Base-by-base conservation (phyloP, 805 yeast genomes). In the Candida fluviatilis region DNA sequence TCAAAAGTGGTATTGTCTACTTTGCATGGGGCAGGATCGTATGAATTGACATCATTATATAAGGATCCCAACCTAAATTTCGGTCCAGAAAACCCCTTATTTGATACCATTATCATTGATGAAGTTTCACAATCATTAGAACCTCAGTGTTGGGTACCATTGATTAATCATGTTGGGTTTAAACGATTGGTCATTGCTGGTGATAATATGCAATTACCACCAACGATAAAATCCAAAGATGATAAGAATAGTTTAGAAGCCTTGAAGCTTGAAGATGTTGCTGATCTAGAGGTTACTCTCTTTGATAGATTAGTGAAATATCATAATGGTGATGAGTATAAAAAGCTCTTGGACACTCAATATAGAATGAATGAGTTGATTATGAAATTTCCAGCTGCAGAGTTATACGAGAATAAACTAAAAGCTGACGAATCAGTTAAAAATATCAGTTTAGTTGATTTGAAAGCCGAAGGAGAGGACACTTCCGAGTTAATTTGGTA, bases 71-170 rank as follows among this genome's bases (percentile, higher is more conserved):
- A 38, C 1, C 43, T 42, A 2, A 39, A 41, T 5, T 48, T 38
- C 18, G 45, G 51, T 17, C 32, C 27, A 5, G 60, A 57, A 2
- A 55, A 58, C 18, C 64, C 69, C 3, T 54, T 80, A 10, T 87
- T 91, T 52, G 87, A 86, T 46, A 79, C 95, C 0, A 68, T 91
- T 23, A 84, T 93, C 10, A 90, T 91, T 25, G 99, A 91, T 61
- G 99, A 91, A 59, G 96, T 91, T 0, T 88, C 97, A 0, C 99
- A 91, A 58, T 75, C 96, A 8, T 62, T 91, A 38, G 96, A 91
- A 52, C 95, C 97, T 1, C 95, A 91, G 48, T 89, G 97, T 52
- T 90, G 97, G 97, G 89, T 91, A 17, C 97, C 99, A 1, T 43
- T 93, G 5, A 69, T 88, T 3, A 73, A 75, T 27, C 91, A 85